Evolutionary conservation across 495 filamentous ascomycete genomes (phyloP).

Genomic region (Podospora appendiculata): DNA sequence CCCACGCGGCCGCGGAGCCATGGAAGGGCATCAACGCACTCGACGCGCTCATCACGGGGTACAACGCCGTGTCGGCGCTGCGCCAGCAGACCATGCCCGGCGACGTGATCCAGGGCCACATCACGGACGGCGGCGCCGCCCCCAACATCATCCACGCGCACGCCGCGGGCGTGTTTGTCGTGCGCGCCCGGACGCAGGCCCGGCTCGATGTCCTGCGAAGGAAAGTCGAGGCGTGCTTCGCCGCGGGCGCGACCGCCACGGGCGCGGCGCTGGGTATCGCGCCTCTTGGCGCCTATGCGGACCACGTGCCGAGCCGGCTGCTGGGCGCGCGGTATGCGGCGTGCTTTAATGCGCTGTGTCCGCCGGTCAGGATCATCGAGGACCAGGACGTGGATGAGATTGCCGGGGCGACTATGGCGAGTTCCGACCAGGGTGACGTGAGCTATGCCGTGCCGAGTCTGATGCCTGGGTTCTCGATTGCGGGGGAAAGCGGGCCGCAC

Average conservation of each 20-base stretch:
- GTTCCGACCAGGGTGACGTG: constrained; percentile 56
- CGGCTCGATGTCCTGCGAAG: constrained; percentile 39
- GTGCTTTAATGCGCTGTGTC: constrained; percentile 41
- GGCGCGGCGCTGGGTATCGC: constrained; percentile 46
- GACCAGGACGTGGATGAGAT: background rate
- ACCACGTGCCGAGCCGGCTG: constrained; percentile 53
- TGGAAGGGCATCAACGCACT: constrained; percentile 60
- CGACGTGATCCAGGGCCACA: constrained; percentile 52
- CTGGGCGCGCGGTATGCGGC: constrained; percentile 45
- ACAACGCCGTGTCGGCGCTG: constrained; percentile 53
- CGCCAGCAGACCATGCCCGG: constrained; percentile 57
- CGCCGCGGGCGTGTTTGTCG: constrained; percentile 45
- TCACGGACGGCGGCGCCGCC: constrained; percentile 50
- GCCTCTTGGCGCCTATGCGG: constrained; percentile 37
- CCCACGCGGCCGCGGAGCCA: constrained; percentile 53
- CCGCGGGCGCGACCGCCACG: constrained; percentile 53
- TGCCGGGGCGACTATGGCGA: constrained; percentile 20
- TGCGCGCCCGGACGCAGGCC: constrained; percentile 39
- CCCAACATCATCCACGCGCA: constrained; percentile 57
- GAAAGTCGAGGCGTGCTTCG: constrained; percentile 50
- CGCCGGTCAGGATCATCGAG: constrained; percentile 19
- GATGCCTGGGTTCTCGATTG: constrained; percentile 49
- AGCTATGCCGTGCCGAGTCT: constrained; percentile 58
- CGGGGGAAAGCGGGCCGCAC: constrained; percentile 39
- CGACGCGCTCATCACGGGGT: constrained; percentile 53